Evolutionary conservation across 768 basidiomycete genomes (phyloP).

Genomic region (Pleurotus citrinopileatus): DNA sequence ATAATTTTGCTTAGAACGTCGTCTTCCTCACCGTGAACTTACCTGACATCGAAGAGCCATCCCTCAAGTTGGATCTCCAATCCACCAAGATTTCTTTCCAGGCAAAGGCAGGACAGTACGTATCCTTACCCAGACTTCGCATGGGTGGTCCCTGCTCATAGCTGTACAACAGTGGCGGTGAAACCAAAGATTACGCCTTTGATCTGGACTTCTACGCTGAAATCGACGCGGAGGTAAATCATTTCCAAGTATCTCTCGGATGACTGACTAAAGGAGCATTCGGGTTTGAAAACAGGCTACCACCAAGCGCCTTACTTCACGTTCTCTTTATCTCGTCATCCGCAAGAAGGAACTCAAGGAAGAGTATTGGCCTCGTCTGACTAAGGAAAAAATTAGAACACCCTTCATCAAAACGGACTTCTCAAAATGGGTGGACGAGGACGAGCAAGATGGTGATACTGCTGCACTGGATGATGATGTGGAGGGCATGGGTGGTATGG

Average conservation of each 20-base stretch:
- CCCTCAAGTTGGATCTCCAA: slow-evolving; percentile 61
- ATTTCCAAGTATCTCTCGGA: neutral
- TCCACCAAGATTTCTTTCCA: slow-evolving; percentile 59
- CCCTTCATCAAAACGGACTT: slow-evolving; percentile 94
- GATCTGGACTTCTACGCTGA: slow-evolving; percentile 73
- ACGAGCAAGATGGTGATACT: slow-evolving; percentile 79
- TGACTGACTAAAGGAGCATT: neutral
- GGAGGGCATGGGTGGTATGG: slow-evolving; percentile 57
- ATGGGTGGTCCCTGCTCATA: slow-evolving; percentile 12
- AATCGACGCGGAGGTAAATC: slow-evolving; percentile 71
- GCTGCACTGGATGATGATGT: slow-evolving; percentile 46
- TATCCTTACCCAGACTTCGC: slow-evolving; percentile 12
- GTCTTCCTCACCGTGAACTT: slow-evolving; percentile 84
- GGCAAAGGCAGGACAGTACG: slow-evolving; percentile 64
- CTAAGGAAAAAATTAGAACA: slow-evolving; percentile 80
- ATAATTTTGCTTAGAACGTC: slow-evolving; percentile 60
- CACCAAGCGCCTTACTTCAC: slow-evolving; percentile 57
- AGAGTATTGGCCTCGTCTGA: slow-evolving; percentile 93
- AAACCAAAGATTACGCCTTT: slow-evolving; percentile 71
- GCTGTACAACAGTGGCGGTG: slow-evolving; percentile 34
- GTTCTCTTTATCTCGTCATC: slow-evolving; percentile 64
- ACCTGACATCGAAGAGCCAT: slow-evolving; percentile 59
- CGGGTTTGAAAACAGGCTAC: slow-evolving; percentile 48
- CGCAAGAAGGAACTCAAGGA: slow-evolving; percentile 74
- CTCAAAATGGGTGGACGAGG: slow-evolving; percentile 94